A percentile compares a stretch with the other conserved stretches of the same genome.
Evolutionary conservation across 176 grass and related monocot genomes (phyloP).

Genomic region (Metroxylon sagu): DNA sequence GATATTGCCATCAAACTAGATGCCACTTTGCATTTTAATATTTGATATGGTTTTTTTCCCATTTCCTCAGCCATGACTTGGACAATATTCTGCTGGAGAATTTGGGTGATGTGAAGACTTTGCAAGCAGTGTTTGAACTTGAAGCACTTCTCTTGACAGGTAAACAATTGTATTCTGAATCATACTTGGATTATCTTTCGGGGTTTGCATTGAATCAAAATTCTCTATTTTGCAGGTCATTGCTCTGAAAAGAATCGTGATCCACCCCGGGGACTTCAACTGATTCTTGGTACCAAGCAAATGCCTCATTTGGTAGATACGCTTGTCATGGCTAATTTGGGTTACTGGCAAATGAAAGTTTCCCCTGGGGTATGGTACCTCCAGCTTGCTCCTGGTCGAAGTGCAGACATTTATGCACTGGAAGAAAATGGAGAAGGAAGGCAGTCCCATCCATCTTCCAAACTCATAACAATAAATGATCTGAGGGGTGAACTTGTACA

Average conservation of each 20-base stretch:
- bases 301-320: conserved; percentile 87
- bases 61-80: conserved; percentile 73
- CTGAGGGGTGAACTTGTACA: conserved; percentile 93
- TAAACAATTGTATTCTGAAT: conserved; percentile 6
- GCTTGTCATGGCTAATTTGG: conserved; percentile 99
- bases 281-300: conserved; percentile 93
- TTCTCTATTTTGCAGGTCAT: conserved; percentile 57
- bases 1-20: too few relatives aligned
- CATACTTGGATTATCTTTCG: too few relatives aligned
- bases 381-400: conserved; percentile 88
- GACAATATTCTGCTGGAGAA: conserved; percentile 97
- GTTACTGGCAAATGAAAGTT: conserved; percentile 99
- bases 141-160: conserved; percentile 94
- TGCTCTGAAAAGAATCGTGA: conserved; percentile 92
- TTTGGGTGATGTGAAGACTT: conserved; percentile 70
- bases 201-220: conserved; percentile 11
- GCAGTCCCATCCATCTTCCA: conserved; percentile 20
- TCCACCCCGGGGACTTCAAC: conserved; percentile 85
- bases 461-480: conserved; percentile 78
- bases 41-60: conserved; percentile 17
- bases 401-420: conserved; percentile 67
- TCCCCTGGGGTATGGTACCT: conserved; percentile 88
- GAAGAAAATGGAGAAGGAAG: conserved; percentile 27
- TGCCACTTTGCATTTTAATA: too few relatives aligned
- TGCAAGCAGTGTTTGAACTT: conserved; percentile 95